Conservation (phyloP, 2,329 filamentous ascomycete species). For the Curvularia lunata region DNA sequence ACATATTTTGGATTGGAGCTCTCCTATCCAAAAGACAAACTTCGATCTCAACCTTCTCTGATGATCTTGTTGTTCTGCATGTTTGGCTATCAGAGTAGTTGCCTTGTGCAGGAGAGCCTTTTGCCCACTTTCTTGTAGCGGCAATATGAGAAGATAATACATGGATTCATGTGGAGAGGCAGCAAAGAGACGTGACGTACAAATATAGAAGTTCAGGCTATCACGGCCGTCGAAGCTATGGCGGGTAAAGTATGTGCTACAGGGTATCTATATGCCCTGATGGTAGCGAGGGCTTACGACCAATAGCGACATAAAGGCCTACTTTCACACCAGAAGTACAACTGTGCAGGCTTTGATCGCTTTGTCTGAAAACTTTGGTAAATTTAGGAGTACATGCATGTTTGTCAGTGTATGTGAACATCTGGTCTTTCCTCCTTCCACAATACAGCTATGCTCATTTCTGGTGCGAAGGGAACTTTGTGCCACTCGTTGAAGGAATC, state of each 20-base stretch:
- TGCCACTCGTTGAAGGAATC: too few relatives aligned
- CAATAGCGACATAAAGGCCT: not conserved
- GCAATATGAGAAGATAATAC: not conserved
- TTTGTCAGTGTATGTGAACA: too few relatives aligned
- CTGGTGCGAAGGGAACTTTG: not conserved
- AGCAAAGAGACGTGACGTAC: not conserved
- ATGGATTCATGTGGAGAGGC: not conserved
- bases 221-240: not conserved
- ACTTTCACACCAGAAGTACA: not conserved
- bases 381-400: too few relatives aligned
- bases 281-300: not conserved
- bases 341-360: too few relatives aligned
- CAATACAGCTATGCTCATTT: not conserved
- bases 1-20: not conserved
- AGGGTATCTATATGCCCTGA: not conserved
- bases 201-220: not conserved
- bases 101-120: too few relatives aligned
- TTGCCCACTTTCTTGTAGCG: too few relatives aligned
- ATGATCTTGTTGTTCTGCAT: not conserved
- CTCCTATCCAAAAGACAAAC: not conserved
- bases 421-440: too few relatives aligned
- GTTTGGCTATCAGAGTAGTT: not conserved
- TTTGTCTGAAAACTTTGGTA: too few relatives aligned
- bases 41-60: not conserved
- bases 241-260: not conserved